Base-by-base conservation (phyloP, 2,329 filamentous ascomycete species). In the Aureobasidium vineae region DNA sequence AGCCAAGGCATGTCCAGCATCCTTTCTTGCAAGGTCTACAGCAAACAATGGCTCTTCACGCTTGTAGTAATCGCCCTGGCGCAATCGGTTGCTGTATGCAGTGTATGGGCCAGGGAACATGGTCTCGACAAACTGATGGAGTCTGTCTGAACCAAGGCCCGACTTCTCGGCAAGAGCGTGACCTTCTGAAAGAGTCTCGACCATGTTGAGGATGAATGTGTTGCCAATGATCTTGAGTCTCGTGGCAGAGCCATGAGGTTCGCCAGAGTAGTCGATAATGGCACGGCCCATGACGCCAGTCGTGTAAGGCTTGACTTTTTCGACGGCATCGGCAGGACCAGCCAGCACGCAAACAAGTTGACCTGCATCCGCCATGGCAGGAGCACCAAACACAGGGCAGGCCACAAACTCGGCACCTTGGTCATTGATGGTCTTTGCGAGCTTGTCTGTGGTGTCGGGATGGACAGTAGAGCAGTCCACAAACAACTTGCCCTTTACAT, bases 401-500 rank as follows among this genome's bases (percentile, higher is more conserved):
- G 90, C 90, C 21, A 96, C 86, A 73, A 96, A 96, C 45, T 87
- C 82, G 2, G 85, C 91, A 6, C 90, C 90, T 28, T 82, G 82
- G 1, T 75, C 81, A 15, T 80, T 79, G 68, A 89, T 79, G 31
- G 77, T 80, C 70, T 86, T 81, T 31, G 88, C 88, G 3, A 91
- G 77, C 31, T 81, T 82, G 68, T 90, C 85, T 1, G 90, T 90
- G 4, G 90, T 92, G 65, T 93, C 89, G 0, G 93, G 92, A 76
- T 95, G 90, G 41, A 97, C 86, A 31, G 92, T 97, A 3, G 91
- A 95, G 82, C 90, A 93, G 74, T 97, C 92, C 38, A 96, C 84
- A 70, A 97, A 88, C 19, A 95, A 80, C 79, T 96, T 97, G 68
- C 86, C 87, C 33, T 82, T 82, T 66, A 86, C 79, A 21, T 78